phyloP scores from a whole-genome alignment of 805 yeast species.

The Zygotorulaspora sp. region DNA sequence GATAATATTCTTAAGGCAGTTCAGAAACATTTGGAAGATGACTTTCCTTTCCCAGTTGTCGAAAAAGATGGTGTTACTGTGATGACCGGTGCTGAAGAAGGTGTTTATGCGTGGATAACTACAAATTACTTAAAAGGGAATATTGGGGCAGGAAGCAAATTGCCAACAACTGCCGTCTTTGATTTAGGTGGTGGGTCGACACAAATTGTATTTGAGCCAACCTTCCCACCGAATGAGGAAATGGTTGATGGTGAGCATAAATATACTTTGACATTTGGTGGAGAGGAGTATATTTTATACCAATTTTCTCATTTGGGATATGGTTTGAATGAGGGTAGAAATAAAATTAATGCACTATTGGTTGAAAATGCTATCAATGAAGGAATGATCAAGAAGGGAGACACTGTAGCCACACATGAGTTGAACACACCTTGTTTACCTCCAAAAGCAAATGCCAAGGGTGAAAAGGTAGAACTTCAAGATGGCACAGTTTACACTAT shows the following conservation, averaged over 20 bases:
- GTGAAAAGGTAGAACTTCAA: slow-evolving; percentile 56
- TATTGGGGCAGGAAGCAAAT: slow-evolving; percentile 69
- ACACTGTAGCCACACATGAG: slow-evolving; percentile 41
- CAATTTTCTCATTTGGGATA: slow-evolving; percentile 95
- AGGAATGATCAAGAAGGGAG: slow-evolving; percentile 38
- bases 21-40: slow-evolving; percentile 62
- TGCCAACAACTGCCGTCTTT: slow-evolving; percentile 92
- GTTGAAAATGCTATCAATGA: slow-evolving; percentile 47
- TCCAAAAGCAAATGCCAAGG: slow-evolving; percentile 59
- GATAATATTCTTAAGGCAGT: slow-evolving; percentile 71
- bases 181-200: slow-evolving; percentile 99
- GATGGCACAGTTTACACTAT: slow-evolving; percentile 47
- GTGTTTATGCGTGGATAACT: slow-evolving; percentile 98
- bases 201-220: slow-evolving; percentile 96
- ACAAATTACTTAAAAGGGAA: slow-evolving; percentile 90
- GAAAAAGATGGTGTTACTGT: slow-evolving; percentile 81
- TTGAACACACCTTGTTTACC: slow-evolving; percentile 83
- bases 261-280: slow-evolving; percentile 75
- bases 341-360: slow-evolving; percentile 65
- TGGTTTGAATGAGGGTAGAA: slow-evolving; percentile 92
- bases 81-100: slow-evolving; percentile 97
- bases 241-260: slow-evolving; percentile 88
- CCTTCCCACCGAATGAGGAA: slow-evolving; percentile 52
- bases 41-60: slow-evolving; percentile 91
- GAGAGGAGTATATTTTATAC: slow-evolving; percentile 71